Evolutionary conservation across 2,329 filamentous ascomycete species (phyloP).

Genomic region (Penicillium sp.): DNA sequence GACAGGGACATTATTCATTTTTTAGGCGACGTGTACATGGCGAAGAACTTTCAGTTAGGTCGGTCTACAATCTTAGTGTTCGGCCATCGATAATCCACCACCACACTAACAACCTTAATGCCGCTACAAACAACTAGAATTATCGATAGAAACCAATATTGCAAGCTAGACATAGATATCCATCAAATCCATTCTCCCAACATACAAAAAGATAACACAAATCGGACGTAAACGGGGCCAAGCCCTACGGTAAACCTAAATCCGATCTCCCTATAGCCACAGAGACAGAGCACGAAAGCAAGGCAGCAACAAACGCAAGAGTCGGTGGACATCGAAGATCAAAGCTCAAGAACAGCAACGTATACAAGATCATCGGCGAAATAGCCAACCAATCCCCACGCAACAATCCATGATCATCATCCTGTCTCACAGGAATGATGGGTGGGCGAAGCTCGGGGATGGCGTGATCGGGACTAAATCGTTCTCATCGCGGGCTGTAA

Average conservation of each 20-base stretch:
- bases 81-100: neutral
- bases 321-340: conserved; percentile 2
- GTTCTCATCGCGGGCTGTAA: conserved; percentile 30
- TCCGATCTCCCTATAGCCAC: neutral
- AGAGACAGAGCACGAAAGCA: neutral
- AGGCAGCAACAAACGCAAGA: conserved; percentile 2
- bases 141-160: neutral
- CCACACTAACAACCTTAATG: neutral
- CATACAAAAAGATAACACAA: conserved; percentile 14
- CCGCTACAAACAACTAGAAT: neutral
- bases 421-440: neutral
- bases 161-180: neutral
- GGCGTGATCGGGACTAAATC: conserved; percentile 38
- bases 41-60: neutral
- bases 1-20: neutral
- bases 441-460: conserved; percentile 24
- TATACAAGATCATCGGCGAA: conserved; percentile 21
- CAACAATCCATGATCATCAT: conserved; percentile 3
- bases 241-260: neutral
- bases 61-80: neutral
- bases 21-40: neutral
- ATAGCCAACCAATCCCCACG: conserved; percentile 25
- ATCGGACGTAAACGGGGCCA: neutral
- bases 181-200: conserved; percentile 17
- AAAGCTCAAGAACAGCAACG: conserved; percentile 6